phyloP scores from a whole-genome alignment of 108 stramenopile genomes.

The Cyclotella kingstonii region DNA sequence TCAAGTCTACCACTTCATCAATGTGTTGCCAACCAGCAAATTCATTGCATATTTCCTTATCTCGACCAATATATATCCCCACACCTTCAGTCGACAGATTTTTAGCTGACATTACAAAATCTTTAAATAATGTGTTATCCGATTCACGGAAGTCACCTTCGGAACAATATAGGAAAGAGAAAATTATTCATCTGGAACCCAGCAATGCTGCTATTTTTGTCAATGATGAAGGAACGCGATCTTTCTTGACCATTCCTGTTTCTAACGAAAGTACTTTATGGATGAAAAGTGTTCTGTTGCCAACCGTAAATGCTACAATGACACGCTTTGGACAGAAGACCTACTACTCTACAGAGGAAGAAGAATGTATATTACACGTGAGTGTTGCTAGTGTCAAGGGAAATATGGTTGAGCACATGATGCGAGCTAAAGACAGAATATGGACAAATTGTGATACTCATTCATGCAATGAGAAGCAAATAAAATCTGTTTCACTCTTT shows the following conservation, averaged over 20 bases:
- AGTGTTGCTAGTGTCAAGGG: slow-evolving; percentile 42
- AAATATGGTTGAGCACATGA: slow-evolving; percentile 22
- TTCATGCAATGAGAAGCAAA: background rate
- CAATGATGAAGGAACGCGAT: slow-evolving; percentile 29
- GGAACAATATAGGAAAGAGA: slow-evolving; percentile 2
- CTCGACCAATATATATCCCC: slow-evolving; percentile 36
- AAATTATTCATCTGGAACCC: slow-evolving; percentile 19
- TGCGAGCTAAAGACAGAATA: background rate
- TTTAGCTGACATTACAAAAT: slow-evolving; percentile 18
- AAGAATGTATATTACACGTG: slow-evolving; percentile 35
- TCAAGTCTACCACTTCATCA: background rate
- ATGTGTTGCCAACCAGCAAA: background rate
- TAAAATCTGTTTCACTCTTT: slow-evolving; percentile 19
- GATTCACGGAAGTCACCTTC: background rate
- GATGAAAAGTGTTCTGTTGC: slow-evolving; percentile 24
- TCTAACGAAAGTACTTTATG: slow-evolving; percentile 20
- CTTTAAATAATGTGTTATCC: slow-evolving; percentile 7
- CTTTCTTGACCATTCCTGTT: slow-evolving; percentile 33
- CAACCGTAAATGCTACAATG: slow-evolving; percentile 35
- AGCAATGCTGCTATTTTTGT: slow-evolving; percentile 22
- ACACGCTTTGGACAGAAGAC: slow-evolving; percentile 23
- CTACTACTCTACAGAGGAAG: slow-evolving; percentile 14
- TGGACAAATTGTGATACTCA: background rate
- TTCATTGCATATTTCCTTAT: slow-evolving; percentile 22
- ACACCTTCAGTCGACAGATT: slow-evolving; percentile 37